Conservation (phyloP, 1,284 basidiomycete genomes). For the Phellopilus nigrolimitatus region DNA sequence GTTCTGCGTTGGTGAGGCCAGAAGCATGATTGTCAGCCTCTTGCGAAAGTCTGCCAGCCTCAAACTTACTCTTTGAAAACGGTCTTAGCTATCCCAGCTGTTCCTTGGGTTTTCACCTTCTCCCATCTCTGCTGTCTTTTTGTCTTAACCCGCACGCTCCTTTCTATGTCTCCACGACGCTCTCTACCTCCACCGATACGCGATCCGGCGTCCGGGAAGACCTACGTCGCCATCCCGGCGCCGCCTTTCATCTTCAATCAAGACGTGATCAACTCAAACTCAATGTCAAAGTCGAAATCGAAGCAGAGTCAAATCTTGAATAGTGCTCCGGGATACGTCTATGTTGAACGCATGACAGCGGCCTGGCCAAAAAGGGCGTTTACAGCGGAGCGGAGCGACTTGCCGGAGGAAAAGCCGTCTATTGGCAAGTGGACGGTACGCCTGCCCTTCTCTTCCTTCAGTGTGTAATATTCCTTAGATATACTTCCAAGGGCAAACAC, state of each 20-base stretch:
- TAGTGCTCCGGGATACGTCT: conserved; percentile 7
- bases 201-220: conserved; percentile 18
- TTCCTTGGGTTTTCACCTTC: not conserved
- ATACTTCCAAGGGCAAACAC: not conserved
- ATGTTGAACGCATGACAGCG: conserved; percentile 10
- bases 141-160: conserved; percentile 7
- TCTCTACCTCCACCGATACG: conserved; percentile 18
- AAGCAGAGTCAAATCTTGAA: not conserved
- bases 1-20: too few species aligned
- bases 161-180: conserved; percentile 10
- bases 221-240: conserved; percentile 17
- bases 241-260: conserved; percentile 17
- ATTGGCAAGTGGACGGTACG: conserved; percentile 17
- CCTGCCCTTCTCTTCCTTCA: not conserved
- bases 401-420: not conserved
- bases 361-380: not conserved
- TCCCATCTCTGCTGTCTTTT: not conserved
- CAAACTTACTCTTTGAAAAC: not conserved
- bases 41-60: not conserved
- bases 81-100: not conserved
- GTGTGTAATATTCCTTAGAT: not conserved
- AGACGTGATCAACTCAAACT: not conserved
- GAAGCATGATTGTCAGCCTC: not conserved
- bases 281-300: not conserved
- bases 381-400: not conserved